Evolutionary conservation across 2,329 filamentous ascomycete genomes (phyloP), one percentile per base, ranked within the genome.

Genomic region (Chrysosphaeria jannelii): DNA sequence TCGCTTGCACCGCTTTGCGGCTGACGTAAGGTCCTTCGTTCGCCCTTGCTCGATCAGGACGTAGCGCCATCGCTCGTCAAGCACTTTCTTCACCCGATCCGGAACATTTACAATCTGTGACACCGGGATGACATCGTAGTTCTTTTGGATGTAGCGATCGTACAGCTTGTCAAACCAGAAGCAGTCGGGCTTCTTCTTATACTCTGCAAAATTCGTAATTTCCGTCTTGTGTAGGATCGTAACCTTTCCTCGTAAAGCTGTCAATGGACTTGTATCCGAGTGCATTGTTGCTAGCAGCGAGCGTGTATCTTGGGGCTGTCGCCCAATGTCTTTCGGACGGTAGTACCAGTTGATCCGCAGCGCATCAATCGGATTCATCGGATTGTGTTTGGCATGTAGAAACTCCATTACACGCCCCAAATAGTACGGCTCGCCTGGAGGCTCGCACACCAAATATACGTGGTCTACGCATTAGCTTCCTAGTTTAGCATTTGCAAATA

Each of bases 131-230:
- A 91, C 72, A 37, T 97, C 85, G 53, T 93, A 93, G 45, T 81
- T 79, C 31, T 89, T 79, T 40, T 90, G 78, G 32, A 97, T 93
- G 48, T 93, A 97, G 28, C 85, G 72, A 47, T 97, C 85, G 44
- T 89, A 93, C 35, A 93, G 62, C 41, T 91, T 89, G 38, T 90
- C 81, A 42, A 75, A 97, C 72, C 79, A 97, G 43, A 97, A 97
- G 34, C 58, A 66, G 45, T 97, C 75, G 35, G 70, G 69, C 13
- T 54, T 61, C 42, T 72, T 81, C 40, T 79, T 72, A 41, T 79
- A 90, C 24, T 67, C 61, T 27, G 89, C 74, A 33, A 91, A 48
- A 38, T 72, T 67, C 29, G 19, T 20, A 10, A 93, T 81, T 41
- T 93, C 78, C 31, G 66, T 71, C 35, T 74, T 66, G 50, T 97